Evolutionary conservation across 2,329 filamentous ascomycete species (phyloP), one percentile per base, ranked within the genome.

Genomic region (Fusarium torulosum): DNA sequence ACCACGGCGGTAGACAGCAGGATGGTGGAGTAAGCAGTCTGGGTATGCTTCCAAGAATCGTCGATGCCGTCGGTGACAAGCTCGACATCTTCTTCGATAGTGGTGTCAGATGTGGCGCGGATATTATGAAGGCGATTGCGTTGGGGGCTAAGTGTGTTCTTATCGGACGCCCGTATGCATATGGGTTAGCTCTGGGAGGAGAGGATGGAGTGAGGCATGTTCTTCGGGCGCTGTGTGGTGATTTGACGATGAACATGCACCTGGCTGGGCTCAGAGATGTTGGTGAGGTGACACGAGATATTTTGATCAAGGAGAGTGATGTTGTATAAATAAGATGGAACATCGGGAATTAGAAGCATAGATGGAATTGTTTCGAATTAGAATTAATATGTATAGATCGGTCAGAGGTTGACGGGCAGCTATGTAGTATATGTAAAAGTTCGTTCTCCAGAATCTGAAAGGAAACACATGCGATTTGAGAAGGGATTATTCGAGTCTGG

Each of bases 181-280:
- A 62, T 40, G 59, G 59, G 0, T 6, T 62, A 13, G 59, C 59
- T 0, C 0, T 62, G 4, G 59, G 59, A 15, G 59, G 59, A 4
- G 59, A 62, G 8, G 49, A 62, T 29, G 59, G 59, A 3, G 59
- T 62, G 4, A 52, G 47, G n/a, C 51, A 67, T 57, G 54, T 59
- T 49, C 29, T 67, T 2, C 37, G 50, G 17, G 59, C 63, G 0
- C 0, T 67, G 3, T 67, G 64, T 37, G 64, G 59, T n/a, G 63
- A 67, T 37, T 19, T 60, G 19, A 67, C 63, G 2, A 67, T 67
- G 63, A 67, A 67, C 0, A 67, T 67, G 63, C 64, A 67, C 4
- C n/a, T 67, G 23, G 53, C 63, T 9, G 64, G 64, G 1, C 15
- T 67, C 13, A 57, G 63, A 9, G 49, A 67, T 21, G 29, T 67